Evolutionary conservation across 148 eudicot genomes (phyloP).

Genomic region (Nepenthes mirabilis): DNA sequence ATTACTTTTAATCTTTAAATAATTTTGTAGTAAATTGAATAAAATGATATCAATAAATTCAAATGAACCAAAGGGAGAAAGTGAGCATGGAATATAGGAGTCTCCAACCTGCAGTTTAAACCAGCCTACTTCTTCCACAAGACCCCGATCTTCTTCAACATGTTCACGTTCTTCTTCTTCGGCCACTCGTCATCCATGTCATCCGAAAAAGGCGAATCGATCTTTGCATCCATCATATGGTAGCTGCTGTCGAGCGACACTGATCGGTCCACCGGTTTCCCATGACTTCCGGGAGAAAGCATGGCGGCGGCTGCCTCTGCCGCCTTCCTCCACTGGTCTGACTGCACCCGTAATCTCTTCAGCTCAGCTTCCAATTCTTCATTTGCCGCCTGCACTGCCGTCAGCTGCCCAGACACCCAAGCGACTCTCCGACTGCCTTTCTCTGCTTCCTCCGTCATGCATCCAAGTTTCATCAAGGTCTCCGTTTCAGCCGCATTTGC

Average conservation of each 20-base stretch:
- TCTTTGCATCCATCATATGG: slow-evolving; percentile 42
- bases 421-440: slow-evolving; percentile 35
- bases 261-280: slow-evolving; percentile 44
- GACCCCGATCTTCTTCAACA: slow-evolving; percentile 73
- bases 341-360: slow-evolving; percentile 68
- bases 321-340: slow-evolving; percentile 91
- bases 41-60: too few relatives aligned
- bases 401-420: slow-evolving; percentile 46
- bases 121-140: slow-evolving; percentile 47
- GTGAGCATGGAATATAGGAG: too few relatives aligned
- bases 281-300: slow-evolving; percentile 48
- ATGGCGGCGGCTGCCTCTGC: slow-evolving; percentile 95
- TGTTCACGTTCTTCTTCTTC: slow-evolving; percentile 65
- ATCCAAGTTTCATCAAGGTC: slow-evolving; percentile 44
- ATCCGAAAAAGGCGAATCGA: slow-evolving; percentile 58
- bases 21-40: too few relatives aligned
- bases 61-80: too few relatives aligned
- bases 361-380: slow-evolving; percentile 64
- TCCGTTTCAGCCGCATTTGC: slow-evolving; percentile 53
- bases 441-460: slow-evolving; percentile 60
- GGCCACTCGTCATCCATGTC: slow-evolving; percentile 62
- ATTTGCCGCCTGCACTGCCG: slow-evolving; percentile 49
- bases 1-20: too few relatives aligned
- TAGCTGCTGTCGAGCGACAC: slow-evolving; percentile 43
- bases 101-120: too few relatives aligned